Conservation (phyloP, 2,329 filamentous ascomycete genomes). For the Cladophialophora carrionii region DNA sequence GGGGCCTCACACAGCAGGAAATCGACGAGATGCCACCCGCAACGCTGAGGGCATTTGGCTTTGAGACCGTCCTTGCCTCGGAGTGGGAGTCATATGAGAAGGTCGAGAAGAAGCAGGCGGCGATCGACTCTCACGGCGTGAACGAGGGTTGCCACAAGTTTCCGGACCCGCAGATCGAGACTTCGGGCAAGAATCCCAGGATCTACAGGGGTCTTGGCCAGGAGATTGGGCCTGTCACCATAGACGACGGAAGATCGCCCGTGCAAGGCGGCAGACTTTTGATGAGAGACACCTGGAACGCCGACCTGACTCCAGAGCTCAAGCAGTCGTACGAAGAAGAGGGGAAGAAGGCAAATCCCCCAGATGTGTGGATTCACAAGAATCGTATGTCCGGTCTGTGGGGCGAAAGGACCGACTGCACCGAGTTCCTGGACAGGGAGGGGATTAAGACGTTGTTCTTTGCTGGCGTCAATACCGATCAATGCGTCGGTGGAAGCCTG, state of each 20-base stretch:
- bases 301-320: conserved; percentile 55
- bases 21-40: conserved; percentile 56
- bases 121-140: conserved; percentile 38
- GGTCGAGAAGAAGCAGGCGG: conserved; percentile 30
- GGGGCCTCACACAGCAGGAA: conserved; percentile 60
- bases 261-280: conserved; percentile 47
- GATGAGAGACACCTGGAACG: conserved; percentile 61
- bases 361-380: conserved; percentile 60
- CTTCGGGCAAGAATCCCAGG: conserved; percentile 37
- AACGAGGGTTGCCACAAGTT: conserved; percentile 36
- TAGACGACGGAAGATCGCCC: conserved; percentile 34
- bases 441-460: conserved; percentile 58
- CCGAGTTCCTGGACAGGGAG: conserved; percentile 47
- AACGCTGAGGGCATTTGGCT: conserved; percentile 55
- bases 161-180: conserved; percentile 23
- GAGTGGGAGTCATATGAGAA: conserved; percentile 31
- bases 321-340: conserved; percentile 43
- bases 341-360: conserved; percentile 36
- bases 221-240: conserved; percentile 50
- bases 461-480: conserved; percentile 63
- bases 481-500: conserved; percentile 59
- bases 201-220: conserved; percentile 52
- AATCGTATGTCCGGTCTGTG: conserved; percentile 63
- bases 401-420: conserved; percentile 51
- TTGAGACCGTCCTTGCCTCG: conserved; percentile 41